Percentiles rank a stretch among this genome's conserved stretches.
phyloP scores from a whole-genome alignment of 2,329 filamentous ascomycete species.

The Cladophialophora carrionii region DNA sequence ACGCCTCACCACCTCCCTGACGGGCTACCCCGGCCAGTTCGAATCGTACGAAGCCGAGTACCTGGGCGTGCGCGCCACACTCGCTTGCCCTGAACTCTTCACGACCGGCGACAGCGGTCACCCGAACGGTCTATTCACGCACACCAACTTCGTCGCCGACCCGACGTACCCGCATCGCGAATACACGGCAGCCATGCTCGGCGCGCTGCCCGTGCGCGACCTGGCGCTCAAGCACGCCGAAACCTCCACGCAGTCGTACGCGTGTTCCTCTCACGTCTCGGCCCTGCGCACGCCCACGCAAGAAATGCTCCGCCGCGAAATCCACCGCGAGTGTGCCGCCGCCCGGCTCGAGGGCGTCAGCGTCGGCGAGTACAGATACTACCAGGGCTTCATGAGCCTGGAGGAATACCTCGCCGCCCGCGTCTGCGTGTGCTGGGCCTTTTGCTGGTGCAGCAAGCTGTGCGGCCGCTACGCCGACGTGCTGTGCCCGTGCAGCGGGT shows the following conservation, averaged over 20 bases:
- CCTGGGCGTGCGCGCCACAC: conserved; percentile 14
- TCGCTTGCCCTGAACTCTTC: conserved; percentile 5
- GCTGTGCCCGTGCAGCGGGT: conserved; percentile 35
- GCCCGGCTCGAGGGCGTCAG: conserved; percentile 35
- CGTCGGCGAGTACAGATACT: conserved; percentile 37
- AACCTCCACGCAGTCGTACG: conserved; percentile 5
- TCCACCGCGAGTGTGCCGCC: conserved; percentile 32
- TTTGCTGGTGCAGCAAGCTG: conserved; percentile 35
- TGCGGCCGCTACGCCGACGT: conserved; percentile 37
- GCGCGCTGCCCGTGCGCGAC: conserved; percentile 19
- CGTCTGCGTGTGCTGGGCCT: conserved; percentile 38
- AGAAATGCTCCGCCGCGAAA: conserved; percentile 30
- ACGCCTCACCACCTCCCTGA: conserved; percentile 8
- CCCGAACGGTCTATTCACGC: conserved; percentile 29
- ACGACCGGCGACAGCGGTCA: conserved; percentile 27
- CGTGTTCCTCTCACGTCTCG: neutral
- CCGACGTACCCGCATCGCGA: conserved; percentile 23
- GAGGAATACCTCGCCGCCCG: conserved; percentile 34
- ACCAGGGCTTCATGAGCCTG: conserved; percentile 35
- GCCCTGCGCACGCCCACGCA: conserved; percentile 20
- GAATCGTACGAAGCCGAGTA: conserved; percentile 26
- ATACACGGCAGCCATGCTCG: conserved; percentile 23
- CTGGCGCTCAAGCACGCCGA: conserved; percentile 23
- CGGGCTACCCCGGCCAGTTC: conserved; percentile 31
- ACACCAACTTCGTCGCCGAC: conserved; percentile 29